These are phyloP conservation scores for Papiliotrema nemorosa DNA, from an alignment of 1,284 basidiomycete genomes.

Conservation along the genomic window DNA sequence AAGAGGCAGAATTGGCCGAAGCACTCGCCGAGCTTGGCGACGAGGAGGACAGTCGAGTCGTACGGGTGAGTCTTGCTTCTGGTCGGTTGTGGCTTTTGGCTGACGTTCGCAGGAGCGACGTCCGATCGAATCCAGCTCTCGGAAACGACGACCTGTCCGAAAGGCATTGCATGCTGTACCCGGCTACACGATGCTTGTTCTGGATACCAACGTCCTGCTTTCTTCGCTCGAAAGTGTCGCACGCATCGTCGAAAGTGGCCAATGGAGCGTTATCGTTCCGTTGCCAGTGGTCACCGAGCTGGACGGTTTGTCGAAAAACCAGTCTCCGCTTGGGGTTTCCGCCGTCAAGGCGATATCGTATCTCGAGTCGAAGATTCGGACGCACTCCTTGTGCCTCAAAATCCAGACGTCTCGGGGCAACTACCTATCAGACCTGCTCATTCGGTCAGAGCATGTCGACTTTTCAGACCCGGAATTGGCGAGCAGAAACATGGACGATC, in stretches of 20 bases:
- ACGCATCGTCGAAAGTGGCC: slow-evolving; percentile 70
- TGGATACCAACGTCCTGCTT: slow-evolving; percentile 92
- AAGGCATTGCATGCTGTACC: slow-evolving; percentile 61
- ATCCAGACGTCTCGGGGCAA: slow-evolving; percentile 94
- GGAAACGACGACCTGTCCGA: slow-evolving; percentile 5
- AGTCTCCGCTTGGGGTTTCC: slow-evolving; percentile 59
- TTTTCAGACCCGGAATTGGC: slow-evolving; percentile 35
- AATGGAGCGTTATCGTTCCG: slow-evolving; percentile 87
- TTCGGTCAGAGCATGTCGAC: slow-evolving; percentile 81
- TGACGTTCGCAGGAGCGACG: slow-evolving; percentile 46
- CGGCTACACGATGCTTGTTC: slow-evolving; percentile 83
- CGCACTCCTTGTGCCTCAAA: slow-evolving; percentile 74
- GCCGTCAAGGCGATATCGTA: slow-evolving; percentile 71
- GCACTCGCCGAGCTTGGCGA: slow-evolving; percentile 58
- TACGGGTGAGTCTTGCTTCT: slow-evolving; percentile 59
- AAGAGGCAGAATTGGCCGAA: slow-evolving; percentile 51
- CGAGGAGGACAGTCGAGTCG: slow-evolving; percentile 65
- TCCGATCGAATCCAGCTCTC: no score
- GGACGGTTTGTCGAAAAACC: slow-evolving; percentile 75
- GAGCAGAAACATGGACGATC: slow-evolving; percentile 70
- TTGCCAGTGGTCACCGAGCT: slow-evolving; percentile 94
- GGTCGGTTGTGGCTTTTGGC: background rate
- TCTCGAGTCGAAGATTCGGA: slow-evolving; percentile 70
- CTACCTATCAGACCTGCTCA: slow-evolving; percentile 76
- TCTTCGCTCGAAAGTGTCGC: slow-evolving; percentile 70